phyloP scores from a whole-genome alignment of 2,329 filamentous ascomycete genomes.

The Akanthomyces dipterigenus region DNA sequence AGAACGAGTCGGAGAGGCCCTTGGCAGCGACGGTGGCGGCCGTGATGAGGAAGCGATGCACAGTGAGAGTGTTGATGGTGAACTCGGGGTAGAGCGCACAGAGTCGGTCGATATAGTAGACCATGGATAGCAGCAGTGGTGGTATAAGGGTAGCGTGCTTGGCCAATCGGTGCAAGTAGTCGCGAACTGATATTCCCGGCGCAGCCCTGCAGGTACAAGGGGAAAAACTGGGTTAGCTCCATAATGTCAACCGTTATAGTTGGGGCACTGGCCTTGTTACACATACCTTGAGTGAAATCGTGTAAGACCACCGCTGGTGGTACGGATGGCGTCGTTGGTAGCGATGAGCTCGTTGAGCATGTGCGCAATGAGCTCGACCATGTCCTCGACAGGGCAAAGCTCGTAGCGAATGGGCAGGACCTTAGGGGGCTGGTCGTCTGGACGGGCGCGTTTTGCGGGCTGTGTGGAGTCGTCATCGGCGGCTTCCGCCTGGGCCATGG shows the following conservation, averaged over 20 bases:
- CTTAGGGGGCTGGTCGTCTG: constrained; percentile 46
- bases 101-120: constrained; percentile 95
- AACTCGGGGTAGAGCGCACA: constrained; percentile 91
- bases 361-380: constrained; percentile 84
- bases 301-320: constrained; percentile 70
- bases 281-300: constrained; percentile 85
- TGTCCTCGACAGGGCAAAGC: constrained; percentile 71
- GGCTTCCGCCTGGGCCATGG: not conserved
- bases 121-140: constrained; percentile 94
- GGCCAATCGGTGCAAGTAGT: constrained; percentile 88
- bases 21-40: constrained; percentile 94
- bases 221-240: not conserved
- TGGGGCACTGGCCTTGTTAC: too few species aligned
- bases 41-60: constrained; percentile 94
- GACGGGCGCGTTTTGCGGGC: constrained; percentile 46
- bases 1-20: constrained; percentile 92
- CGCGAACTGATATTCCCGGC: constrained; percentile 86
- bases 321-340: constrained; percentile 82
- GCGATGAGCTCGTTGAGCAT: constrained; percentile 95
- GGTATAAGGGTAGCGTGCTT: constrained; percentile 91
- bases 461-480: constrained; percentile 17
- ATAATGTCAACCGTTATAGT: not conserved
- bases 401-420: constrained; percentile 70
- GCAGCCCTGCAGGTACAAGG: constrained; percentile 42
- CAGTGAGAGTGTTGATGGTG: constrained; percentile 91